A percentile compares a stretch with the other conserved stretches of the same genome.
Evolutionary conservation across 1,284 basidiomycete species (phyloP).

Genomic region (Macrocybe sp.): DNA sequence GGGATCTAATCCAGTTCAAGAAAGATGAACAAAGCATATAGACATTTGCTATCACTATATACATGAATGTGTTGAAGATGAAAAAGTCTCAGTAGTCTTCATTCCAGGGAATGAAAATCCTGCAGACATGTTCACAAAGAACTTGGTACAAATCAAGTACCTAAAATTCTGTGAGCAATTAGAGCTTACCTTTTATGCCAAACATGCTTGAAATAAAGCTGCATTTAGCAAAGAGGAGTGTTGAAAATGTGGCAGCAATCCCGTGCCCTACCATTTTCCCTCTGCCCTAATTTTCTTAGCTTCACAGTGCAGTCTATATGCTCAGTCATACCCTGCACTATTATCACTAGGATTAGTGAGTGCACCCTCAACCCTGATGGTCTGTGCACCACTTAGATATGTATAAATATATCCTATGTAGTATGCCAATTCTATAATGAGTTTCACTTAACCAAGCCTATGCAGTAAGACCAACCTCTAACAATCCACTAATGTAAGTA

Average conservation of each 20-base stretch:
- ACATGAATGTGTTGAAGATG: constrained; percentile 22
- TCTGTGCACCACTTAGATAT: too few species aligned
- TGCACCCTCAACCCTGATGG: too few species aligned
- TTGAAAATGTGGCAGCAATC: neutral
- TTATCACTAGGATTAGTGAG: too few species aligned
- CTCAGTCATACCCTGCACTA: too few species aligned
- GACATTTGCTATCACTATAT: constrained; percentile 33
- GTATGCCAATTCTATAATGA: too few species aligned
- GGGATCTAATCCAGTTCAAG: constrained; percentile 22
- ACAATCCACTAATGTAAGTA: too few species aligned
- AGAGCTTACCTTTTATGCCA: neutral
- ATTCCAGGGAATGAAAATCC: constrained; percentile 17
- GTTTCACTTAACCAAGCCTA: too few species aligned
- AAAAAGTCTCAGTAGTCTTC: constrained; percentile 9
- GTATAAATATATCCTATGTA: too few species aligned
- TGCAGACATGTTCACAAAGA: constrained; percentile 26
- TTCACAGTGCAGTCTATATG: too few species aligned
- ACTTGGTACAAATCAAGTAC: neutral
- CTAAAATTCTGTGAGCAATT: neutral
- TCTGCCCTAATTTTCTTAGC: too few species aligned
- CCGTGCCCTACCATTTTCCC: too few species aligned
- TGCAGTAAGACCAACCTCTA: too few species aligned
- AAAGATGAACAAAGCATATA: constrained; percentile 34
- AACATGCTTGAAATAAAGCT: neutral
- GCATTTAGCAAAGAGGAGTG: neutral